These are phyloP conservation scores for Leccinum uliginosum DNA, from an alignment of 768 basidiomycete genomes.

Conservation along the genomic window DNA sequence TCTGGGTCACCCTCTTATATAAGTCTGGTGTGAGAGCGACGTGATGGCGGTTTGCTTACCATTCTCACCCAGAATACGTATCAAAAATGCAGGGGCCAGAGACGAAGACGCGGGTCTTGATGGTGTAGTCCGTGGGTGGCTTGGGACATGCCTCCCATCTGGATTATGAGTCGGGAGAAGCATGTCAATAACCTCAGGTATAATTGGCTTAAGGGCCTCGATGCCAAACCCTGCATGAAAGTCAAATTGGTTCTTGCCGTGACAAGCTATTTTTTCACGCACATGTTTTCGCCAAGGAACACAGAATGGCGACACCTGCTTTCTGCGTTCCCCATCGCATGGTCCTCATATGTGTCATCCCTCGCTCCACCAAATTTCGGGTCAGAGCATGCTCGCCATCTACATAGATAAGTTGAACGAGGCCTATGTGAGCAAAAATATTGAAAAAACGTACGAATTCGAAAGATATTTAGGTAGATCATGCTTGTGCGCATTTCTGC, in stretches of 20 bases:
- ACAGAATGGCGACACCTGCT: conserved; percentile 15
- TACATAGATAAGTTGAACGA: neutral
- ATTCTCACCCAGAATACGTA: conserved; percentile 11
- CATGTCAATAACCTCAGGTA: conserved; percentile 11
- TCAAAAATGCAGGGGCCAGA: conserved; percentile 14
- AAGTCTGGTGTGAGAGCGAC: neutral
- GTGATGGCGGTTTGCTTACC: neutral
- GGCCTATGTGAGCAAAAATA: neutral
- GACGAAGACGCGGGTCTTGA: conserved; percentile 6
- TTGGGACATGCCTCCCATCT: neutral
- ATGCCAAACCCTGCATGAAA: conserved; percentile 9
- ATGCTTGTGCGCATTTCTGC: conserved; percentile 13
- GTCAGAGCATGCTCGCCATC: conserved; percentile 7
- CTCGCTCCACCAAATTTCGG: conserved; percentile 11
- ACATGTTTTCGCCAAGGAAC: conserved; percentile 16
- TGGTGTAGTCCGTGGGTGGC: neutral
- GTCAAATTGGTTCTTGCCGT: neutral
- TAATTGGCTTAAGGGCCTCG: conserved; percentile 6
- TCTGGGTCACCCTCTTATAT: conserved; percentile 2
- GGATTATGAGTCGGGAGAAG: conserved; percentile 6
- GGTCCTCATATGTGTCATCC: conserved; percentile 8
- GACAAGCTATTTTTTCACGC: neutral
- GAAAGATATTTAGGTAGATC: conserved; percentile 12
- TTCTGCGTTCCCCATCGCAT: conserved; percentile 12
- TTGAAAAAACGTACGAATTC: conserved; percentile 1